These are phyloP conservation scores for Rhytidiadelphus loreus DNA, from an alignment of 225 moss, liverwort and hornwort species.

Conservation along the genomic window DNA sequence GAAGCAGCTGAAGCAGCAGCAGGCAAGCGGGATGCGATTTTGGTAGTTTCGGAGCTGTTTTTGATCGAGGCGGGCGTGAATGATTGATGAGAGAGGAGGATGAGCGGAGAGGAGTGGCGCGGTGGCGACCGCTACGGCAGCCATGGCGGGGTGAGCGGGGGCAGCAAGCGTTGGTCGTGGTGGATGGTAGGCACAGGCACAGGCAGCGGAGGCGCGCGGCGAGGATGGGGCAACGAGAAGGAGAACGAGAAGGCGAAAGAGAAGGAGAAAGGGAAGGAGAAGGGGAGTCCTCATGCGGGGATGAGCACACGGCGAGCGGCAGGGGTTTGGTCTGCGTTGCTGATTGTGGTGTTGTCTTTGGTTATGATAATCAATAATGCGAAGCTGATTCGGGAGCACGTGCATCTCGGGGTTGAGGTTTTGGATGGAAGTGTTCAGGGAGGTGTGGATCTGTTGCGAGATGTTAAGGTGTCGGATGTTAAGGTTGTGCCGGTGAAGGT, in stretches of 20 bases:
- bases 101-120: conserved; percentile 40
- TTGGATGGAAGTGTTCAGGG: not conserved
- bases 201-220: not conserved
- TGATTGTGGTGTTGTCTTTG: conserved; percentile 33
- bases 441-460: not conserved
- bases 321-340: conserved; percentile 46
- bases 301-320: conserved; percentile 1
- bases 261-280: not conserved
- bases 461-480: not conserved
- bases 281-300: not conserved
- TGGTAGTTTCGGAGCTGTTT: not conserved
- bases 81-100: conserved; percentile 43
- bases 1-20: not conserved
- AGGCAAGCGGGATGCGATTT: not conserved
- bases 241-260: not conserved
- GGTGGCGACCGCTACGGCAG: conserved; percentile 1
- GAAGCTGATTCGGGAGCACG: conserved; percentile 49
- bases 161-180: not conserved
- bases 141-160: not conserved
- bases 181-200: not conserved
- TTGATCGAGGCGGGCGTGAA: not conserved
- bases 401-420: conserved; percentile 6
- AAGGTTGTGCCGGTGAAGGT: not conserved
- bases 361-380: conserved; percentile 68
- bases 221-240: not conserved